phyloP scores from a whole-genome alignment of 2,329 filamentous ascomycete genomes.

The Fusarium sp. region DNA sequence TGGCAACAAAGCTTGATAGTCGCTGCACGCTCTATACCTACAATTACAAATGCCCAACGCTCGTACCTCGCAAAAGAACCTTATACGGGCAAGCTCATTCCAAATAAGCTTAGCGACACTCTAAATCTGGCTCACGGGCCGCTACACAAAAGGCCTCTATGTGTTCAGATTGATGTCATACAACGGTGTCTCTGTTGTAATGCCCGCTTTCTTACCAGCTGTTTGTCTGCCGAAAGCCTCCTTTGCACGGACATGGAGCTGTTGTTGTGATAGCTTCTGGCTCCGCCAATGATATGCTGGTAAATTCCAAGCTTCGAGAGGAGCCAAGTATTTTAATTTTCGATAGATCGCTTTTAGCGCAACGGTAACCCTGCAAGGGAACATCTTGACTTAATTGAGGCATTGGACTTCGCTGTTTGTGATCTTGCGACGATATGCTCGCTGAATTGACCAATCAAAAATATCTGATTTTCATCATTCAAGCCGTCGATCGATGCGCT shows the following conservation, averaged over 20 bases:
- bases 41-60: background rate
- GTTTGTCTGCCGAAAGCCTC: background rate
- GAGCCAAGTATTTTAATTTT: background rate
- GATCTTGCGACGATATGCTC: no score
- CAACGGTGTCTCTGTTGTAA: background rate
- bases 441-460: background rate
- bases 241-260: background rate
- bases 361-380: background rate
- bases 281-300: background rate
- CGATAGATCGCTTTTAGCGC: background rate
- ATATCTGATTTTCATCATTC: background rate
- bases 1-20: background rate
- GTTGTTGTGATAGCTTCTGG: background rate
- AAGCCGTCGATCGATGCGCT: background rate
- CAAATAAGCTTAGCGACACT: background rate
- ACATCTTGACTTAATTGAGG: background rate
- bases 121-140: background rate
- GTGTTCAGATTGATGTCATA: background rate
- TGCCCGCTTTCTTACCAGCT: background rate
- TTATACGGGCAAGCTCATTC: background rate
- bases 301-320: background rate
- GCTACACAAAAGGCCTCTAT: background rate
- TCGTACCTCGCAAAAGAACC: background rate
- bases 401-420: background rate
- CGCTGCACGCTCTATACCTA: background rate